Evolutionary conservation across 2,329 filamentous ascomycete genomes (phyloP), one percentile per base, ranked within the genome.

Genomic region (Hirsutella thompsonii): DNA sequence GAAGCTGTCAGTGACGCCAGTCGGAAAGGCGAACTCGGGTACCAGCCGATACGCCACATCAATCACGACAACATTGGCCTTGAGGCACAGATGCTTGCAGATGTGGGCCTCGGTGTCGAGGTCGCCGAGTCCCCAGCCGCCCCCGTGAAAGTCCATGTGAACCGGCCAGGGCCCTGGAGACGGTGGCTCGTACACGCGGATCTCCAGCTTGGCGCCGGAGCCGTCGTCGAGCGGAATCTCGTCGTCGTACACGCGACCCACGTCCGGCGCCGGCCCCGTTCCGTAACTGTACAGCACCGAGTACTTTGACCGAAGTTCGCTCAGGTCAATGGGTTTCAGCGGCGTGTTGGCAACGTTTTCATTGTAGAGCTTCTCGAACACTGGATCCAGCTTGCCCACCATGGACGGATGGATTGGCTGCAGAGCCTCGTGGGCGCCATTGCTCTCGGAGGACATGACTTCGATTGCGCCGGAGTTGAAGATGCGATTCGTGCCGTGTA

Each of bases 21-120:
- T 60, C n/a, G 70, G 70, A 43, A 69, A 72, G 5, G 63, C 54
- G 45, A 63, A 50, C 50, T 73, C 69, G 8, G 70, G 70, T 0
- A 70, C 65, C 1, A 72, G 61, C 4, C 70, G 63, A 48, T 74
- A 75, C n/a, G 53, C 68, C 10, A 73, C 64, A 47, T 71, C 66
- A 41, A 75, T 58, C 21, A 73, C 67, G 13, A 58, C 60, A 21
- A 68, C 67, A 20, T 57, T 55, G 19, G 62, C 63, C 36, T 61
- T 55, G 21, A 57, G 54, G 52, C 62, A 68, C 20, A 72, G 57
- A 46, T 70, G 66, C 39, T 59, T 58, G 58, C 67, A 70, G 42
- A 71, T 64, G 46, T 69, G 62, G 3, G 61, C 55, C 54, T 72
- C 69, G 1, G 67, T 70, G 18, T 67, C 62, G 11, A 72, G 54